phyloP scores from a whole-genome alignment of 2,329 filamentous ascomycete genomes.

The Hypocrella siamensis region DNA sequence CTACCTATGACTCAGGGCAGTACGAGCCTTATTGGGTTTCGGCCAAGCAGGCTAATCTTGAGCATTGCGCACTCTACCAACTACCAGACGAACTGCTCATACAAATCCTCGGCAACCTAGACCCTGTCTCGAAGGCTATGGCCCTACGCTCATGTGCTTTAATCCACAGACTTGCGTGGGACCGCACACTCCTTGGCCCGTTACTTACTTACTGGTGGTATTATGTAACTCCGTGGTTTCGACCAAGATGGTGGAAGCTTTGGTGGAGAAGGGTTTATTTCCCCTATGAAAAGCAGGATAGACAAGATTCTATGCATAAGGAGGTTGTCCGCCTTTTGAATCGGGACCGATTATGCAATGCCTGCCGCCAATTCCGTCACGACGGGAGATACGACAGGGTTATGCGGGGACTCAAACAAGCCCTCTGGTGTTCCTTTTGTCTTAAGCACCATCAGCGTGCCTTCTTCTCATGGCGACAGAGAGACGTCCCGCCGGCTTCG shows the following conservation, averaged over 20 bases:
- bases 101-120: not conserved
- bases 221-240: too few species aligned
- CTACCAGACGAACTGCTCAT: not conserved
- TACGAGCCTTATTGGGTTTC: not conserved
- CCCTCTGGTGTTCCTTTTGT: not conserved
- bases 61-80: not conserved
- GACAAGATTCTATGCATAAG: not conserved
- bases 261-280: too few species aligned
- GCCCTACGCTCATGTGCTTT: not conserved
- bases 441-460: not conserved
- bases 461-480: not conserved
- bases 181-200: not conserved
- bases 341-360: not conserved
- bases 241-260: too few species aligned
- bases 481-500: not conserved
- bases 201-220: too few species aligned
- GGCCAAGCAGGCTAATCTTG: not conserved
- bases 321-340: not conserved
- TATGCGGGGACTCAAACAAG: not conserved
- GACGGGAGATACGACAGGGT: not conserved
- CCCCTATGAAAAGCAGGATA: too few species aligned
- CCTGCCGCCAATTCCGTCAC: not conserved
- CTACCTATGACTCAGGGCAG: too few species aligned
- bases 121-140: not conserved
- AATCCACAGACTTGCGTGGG: not conserved